A percentile compares a stretch with the other conserved stretches of the same genome.
Evolutionary conservation across 257 asterid genomes (phyloP).

Genomic region (Eucommia ulmoides): DNA sequence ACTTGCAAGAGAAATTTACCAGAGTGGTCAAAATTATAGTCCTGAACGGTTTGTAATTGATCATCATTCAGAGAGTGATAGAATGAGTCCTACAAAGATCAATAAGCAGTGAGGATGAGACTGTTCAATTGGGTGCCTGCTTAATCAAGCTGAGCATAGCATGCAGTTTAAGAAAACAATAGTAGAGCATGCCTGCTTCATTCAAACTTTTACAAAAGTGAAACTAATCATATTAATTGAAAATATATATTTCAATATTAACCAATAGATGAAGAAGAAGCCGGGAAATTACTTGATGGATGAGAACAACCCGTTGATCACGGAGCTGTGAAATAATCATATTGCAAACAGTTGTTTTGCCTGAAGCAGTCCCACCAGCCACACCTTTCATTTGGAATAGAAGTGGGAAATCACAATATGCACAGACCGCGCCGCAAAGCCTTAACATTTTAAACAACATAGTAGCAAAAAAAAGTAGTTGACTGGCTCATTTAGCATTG

Average conservation of each 20-base stretch:
- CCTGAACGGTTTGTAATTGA: constrained; percentile 46
- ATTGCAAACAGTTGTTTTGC: constrained; percentile 84
- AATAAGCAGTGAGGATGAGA: neutral
- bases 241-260: too few relatives aligned
- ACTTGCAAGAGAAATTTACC: constrained; percentile 26
- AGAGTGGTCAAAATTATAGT: constrained; percentile 91
- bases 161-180: neutral
- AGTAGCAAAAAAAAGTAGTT: too few relatives aligned
- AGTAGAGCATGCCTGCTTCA: neutral
- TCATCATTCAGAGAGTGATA: constrained; percentile 49
- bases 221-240: neutral
- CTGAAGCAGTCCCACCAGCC: constrained; percentile 98
- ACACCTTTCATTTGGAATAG: constrained; percentile 48
- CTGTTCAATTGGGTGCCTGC: neutral
- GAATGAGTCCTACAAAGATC: constrained; percentile 58
- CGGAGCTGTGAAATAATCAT: constrained; percentile 75
- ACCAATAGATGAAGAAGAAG: neutral
- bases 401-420: neutral
- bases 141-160: neutral
- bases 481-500: too few relatives aligned
- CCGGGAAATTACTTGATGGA: constrained; percentile 50
- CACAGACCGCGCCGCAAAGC: too few relatives aligned
- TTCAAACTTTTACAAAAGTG: neutral
- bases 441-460: too few relatives aligned
- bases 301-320: constrained; percentile 85